Evolutionary conservation across 2,329 filamentous ascomycete genomes (phyloP), one percentile per base, ranked within the genome.

Genomic region (Trichoderma asperellum): DNA sequence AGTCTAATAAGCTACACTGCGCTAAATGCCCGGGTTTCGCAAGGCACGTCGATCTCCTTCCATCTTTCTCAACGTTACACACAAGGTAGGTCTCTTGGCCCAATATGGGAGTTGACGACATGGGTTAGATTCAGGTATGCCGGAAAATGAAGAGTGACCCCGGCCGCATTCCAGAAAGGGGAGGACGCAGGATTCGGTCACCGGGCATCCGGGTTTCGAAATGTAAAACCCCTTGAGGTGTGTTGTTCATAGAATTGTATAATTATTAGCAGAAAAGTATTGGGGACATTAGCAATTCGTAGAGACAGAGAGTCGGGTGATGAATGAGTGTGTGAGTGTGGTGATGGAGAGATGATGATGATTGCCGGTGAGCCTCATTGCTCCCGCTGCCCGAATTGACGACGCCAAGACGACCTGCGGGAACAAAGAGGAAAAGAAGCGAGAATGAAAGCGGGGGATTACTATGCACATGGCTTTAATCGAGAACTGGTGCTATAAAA

Each of bases 141-240:
- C 64, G 64, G 40, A 32, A 57, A 57, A 67, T 67, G 49, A 35
- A 47, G 40, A 59, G n/a, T 40, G 29, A 24, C 55, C 27, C 43
- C 32, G 55, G 43, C 55, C 55, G 55, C 64, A 67, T 67, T 67
- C 64, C 55, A 58, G 32, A 37, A 55, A 55, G 53, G 55, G 62
- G 24, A 29, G 27, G 35, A 8, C 27, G 21, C 18, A 43, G 16
- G 3, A 4, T 12, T n/a, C 53, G 53, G n/a, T 29, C 21, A 35
- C 6, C 5, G 24, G 14, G 14, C 8, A 0, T 2, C 18, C 4
- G 3, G 16, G 18, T 55, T 29, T 29, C 49, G 35, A n/a, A 49
- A 49, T 40, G 40, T 40, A 49, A 64, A 7, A 43, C 61, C 43
- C 47, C 3, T 18, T 43, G 40, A 8, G 40, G 8, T 40, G 32